Evolutionary conservation across 2,329 filamentous ascomycete genomes (phyloP).

Genomic region (Grosmannia huntii): DNA sequence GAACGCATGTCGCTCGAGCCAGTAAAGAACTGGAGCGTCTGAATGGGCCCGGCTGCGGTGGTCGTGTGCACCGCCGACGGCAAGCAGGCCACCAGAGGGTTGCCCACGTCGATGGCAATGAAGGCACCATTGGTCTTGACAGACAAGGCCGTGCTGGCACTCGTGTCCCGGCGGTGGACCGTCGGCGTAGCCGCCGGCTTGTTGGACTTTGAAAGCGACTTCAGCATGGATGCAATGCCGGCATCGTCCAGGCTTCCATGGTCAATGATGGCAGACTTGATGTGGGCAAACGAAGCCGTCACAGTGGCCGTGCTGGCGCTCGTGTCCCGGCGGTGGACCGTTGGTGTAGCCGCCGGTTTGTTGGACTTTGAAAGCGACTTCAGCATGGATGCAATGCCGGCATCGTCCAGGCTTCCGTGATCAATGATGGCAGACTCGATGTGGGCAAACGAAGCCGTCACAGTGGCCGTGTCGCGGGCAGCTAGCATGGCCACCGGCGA

Average conservation of each 20-base stretch:
- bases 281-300: neutral
- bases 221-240: neutral
- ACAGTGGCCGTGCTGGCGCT: neutral
- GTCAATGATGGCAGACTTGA: neutral
- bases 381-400: neutral
- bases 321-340: neutral
- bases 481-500: neutral
- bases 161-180: neutral
- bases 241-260: neutral
- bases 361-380: neutral
- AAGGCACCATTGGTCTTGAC: neutral
- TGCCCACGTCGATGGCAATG: neutral
- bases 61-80: neutral
- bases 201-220: neutral
- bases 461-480: neutral
- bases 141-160: neutral
- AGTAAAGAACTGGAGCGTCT: neutral
- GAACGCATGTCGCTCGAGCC: neutral
- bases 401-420: neutral
- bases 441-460: neutral
- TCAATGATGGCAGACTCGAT: neutral
- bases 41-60: neutral
- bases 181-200: neutral
- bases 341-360: neutral
- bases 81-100: neutral